Percentiles rank a stretch among this genome's conserved stretches.
These are phyloP conservation scores for Ormosia semicastrata DNA, from an alignment of 306 rosid species.

Conservation along the genomic window DNA sequence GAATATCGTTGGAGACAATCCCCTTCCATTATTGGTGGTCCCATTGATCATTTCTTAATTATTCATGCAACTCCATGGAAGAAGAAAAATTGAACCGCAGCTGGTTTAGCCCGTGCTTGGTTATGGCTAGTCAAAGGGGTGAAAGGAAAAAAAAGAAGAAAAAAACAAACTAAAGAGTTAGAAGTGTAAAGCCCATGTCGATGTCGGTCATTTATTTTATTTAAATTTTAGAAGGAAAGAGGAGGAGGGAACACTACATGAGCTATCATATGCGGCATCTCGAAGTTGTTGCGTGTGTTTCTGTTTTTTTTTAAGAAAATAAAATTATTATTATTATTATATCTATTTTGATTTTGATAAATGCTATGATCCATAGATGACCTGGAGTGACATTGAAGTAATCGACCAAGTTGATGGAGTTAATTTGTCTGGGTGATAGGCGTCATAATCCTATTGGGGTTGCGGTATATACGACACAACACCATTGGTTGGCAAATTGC, in stretches of 20 bases:
- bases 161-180: background rate
- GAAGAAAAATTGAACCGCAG: background rate
- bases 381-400: background rate
- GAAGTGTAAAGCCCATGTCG: background rate
- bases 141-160: too few relatives aligned
- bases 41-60: background rate
- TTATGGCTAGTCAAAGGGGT: background rate
- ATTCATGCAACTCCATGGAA: background rate
- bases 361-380: background rate
- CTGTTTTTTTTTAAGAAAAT: background rate
- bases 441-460: background rate
- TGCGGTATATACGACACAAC: background rate
- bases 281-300: background rate
- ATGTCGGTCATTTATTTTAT: background rate
- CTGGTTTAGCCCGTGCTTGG: too few relatives aligned
- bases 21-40: background rate
- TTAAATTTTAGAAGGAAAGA: background rate
- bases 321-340: background rate
- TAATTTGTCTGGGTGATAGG: background rate
- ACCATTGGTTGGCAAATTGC: background rate
- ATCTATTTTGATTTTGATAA: background rate
- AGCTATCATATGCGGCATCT: conserved; percentile 5
- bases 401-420: background rate
- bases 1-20: background rate
- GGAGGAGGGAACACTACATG: background rate